Base-by-base conservation (phyloP, 768 basidiomycete genomes). In the Termitomyces sp. region DNA sequence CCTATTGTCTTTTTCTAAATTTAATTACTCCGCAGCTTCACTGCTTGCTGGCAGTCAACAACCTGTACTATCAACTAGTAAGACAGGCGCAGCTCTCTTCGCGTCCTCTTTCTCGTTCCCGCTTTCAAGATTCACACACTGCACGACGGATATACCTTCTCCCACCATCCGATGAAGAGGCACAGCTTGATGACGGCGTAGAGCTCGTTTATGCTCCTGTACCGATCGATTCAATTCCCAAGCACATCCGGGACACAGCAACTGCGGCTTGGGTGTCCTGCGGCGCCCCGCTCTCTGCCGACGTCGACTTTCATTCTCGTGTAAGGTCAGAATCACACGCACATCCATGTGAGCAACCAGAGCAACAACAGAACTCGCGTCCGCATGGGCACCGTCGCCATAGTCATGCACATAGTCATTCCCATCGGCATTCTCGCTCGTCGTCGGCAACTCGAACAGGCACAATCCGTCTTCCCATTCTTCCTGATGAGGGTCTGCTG, bases 201-300 rank as follows among this genome's bases (percentile, higher is more conserved):
- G 72, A 77, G 62, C 63, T 86, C 36, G 81, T 92, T n/a, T 92
- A 91, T 68, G 86, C 87, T n/a, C 87, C 88, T 12, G 80, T 92
- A 1, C 82, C 86, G 0, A 70, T 87, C 45, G 78, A 73, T 61
- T 77, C 82, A 12, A 73, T 91, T 10, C 81, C 89, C 9, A 71
- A 76, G 20, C 77, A 80, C 40, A 66, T 86, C 47, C 76, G 83
- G 20, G 79, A 81, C 34, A 79, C 75, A 20, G 83, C 83, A n/a
- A 83, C 78, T 56, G 88, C 89, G 66, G 88, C 86, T 10, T 91
- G 89, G 90, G 77, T 92, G 10, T 74, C 78, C 2, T 68, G 65
- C 37, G 62, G 68, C 60, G 68, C 75, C 53, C 60, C 70, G 60
- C 48, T 67, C 25, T 56, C 65, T 38, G 47, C 64, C 46, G 60